A percentile compares a stretch with the other conserved stretches of the same genome.
Evolutionary conservation across 2,329 filamentous ascomycete species (phyloP).

Genomic region (Trichoderma semiorbis): DNA sequence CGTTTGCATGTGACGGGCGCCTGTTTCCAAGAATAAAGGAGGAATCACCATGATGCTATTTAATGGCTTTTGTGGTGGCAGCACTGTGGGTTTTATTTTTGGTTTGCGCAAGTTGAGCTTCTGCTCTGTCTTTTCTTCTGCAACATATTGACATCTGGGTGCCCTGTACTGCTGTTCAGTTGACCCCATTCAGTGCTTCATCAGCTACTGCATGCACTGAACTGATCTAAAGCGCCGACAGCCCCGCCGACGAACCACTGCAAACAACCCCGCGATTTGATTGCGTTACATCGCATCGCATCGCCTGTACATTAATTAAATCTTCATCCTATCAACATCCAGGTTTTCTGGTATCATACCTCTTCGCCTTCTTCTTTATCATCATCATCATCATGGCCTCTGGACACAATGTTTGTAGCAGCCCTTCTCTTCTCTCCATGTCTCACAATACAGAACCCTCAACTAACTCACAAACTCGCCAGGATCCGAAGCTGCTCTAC

Average conservation of each 20-base stretch:
- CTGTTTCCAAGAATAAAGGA: neutral
- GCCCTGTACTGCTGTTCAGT: neutral
- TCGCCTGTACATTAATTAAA: neutral
- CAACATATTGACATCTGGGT: neutral
- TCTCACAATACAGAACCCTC: neutral
- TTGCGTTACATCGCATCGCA: neutral
- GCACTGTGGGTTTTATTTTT: neutral
- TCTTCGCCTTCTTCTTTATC: neutral
- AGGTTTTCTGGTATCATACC: neutral
- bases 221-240: neutral
- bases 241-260: neutral
- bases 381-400: conserved; percentile 10
- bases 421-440: no score
- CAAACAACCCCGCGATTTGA: neutral
- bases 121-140: neutral
- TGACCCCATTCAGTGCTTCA: neutral
- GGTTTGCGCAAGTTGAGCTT: neutral
- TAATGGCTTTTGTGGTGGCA: neutral
- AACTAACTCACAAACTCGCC: neutral
- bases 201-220: neutral
- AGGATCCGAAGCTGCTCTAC: conserved; percentile 64
- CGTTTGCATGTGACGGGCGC: conserved; percentile 1
- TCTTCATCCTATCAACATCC: neutral
- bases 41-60: neutral
- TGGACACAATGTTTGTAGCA: conserved; percentile 15